These are phyloP conservation scores for Flaveria floridana DNA, from an alignment of 140 eudicot genomes.

Conservation along the genomic window DNA sequence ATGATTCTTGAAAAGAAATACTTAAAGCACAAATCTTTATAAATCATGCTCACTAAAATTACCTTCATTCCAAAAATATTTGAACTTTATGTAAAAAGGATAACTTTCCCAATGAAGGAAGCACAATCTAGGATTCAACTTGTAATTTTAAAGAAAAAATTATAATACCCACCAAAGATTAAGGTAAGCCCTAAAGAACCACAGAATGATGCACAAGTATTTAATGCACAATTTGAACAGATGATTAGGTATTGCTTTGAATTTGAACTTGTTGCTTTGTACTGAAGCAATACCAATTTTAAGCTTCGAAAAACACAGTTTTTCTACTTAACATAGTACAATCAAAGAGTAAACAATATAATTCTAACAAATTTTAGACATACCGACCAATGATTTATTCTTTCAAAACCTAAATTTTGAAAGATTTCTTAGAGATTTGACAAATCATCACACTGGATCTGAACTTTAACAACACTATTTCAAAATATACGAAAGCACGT, in stretches of 20 bases:
- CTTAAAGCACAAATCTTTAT: slow-evolving; percentile 27
- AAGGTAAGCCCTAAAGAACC: slow-evolving; percentile 3
- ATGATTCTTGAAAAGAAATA: slow-evolving; percentile 12
- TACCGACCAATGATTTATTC: slow-evolving; percentile 15
- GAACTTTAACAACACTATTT: not conserved
- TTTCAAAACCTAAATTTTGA: slow-evolving; percentile 1
- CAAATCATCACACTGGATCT: not conserved
- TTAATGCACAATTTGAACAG: slow-evolving; percentile 2
- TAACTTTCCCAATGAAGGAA: slow-evolving; percentile 28
- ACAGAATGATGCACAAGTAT: slow-evolving; percentile 23
- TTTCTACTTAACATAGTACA: slow-evolving; percentile 20
- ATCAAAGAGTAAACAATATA: slow-evolving; percentile 6
- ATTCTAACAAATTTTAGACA: slow-evolving; percentile 3
- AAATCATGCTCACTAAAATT: slow-evolving; percentile 17
- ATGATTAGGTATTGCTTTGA: slow-evolving; percentile 4
- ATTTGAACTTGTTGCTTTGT: slow-evolving; percentile 24
- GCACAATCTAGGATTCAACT: slow-evolving; percentile 29
- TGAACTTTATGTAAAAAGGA: slow-evolving; percentile 27
- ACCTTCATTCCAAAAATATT: slow-evolving; percentile 18
- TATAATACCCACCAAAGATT: slow-evolving; percentile 26
- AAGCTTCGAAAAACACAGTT: slow-evolving; percentile 26
- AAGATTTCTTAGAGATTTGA: slow-evolving; percentile 16
- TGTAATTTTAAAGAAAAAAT: slow-evolving; percentile 13
- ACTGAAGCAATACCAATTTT: slow-evolving; percentile 31
- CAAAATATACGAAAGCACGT: not conserved